phyloP scores from a whole-genome alignment of 2,329 filamentous ascomycete genomes.

The Daldinia eschscholtzii region DNA sequence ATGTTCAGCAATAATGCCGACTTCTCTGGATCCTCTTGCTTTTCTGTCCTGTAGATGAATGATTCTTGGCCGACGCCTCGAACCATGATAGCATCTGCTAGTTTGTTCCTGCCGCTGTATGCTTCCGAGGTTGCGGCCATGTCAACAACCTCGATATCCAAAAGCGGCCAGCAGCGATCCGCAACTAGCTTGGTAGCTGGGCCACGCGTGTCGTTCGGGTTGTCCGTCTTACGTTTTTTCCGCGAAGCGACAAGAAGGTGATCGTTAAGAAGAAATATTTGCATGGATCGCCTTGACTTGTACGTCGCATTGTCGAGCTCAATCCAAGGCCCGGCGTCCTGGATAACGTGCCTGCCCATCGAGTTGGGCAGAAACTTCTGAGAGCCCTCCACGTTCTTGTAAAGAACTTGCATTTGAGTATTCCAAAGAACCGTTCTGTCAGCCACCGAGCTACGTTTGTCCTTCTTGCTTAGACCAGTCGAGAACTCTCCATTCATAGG shows the following conservation, averaged over 20 bases:
- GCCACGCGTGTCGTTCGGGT: slow-evolving; percentile 63
- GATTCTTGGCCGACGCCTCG: slow-evolving; percentile 87
- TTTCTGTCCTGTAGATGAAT: slow-evolving; percentile 93
- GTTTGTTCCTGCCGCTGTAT: slow-evolving; percentile 69
- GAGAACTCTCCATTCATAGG: slow-evolving; percentile 66
- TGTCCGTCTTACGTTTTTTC: slow-evolving; percentile 91
- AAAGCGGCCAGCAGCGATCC: slow-evolving; percentile 91
- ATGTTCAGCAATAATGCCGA: slow-evolving; percentile 86
- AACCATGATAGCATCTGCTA: slow-evolving; percentile 90
- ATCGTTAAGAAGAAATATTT: slow-evolving; percentile 93
- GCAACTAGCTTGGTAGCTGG: slow-evolving; percentile 84
- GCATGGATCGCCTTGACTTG: slow-evolving; percentile 89
- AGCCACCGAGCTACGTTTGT: slow-evolving; percentile 90
- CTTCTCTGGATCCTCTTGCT: slow-evolving; percentile 83
- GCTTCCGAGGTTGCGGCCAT: slow-evolving; percentile 76
- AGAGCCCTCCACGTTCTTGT: slow-evolving; percentile 97
- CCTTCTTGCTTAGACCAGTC: slow-evolving; percentile 72
- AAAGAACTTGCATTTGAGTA: slow-evolving; percentile 82
- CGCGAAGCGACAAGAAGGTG: slow-evolving; percentile 90
- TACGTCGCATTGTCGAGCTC: slow-evolving; percentile 98
- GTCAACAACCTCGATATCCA: slow-evolving; percentile 94
- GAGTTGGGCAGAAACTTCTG: slow-evolving; percentile 96
- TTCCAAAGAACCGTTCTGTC: slow-evolving; percentile 76
- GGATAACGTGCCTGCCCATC: slow-evolving; percentile 90
- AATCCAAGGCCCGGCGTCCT: slow-evolving; percentile 94